Evolutionary conservation across 2,329 filamentous ascomycete species (phyloP).

Genomic region (Didymella sp.): DNA sequence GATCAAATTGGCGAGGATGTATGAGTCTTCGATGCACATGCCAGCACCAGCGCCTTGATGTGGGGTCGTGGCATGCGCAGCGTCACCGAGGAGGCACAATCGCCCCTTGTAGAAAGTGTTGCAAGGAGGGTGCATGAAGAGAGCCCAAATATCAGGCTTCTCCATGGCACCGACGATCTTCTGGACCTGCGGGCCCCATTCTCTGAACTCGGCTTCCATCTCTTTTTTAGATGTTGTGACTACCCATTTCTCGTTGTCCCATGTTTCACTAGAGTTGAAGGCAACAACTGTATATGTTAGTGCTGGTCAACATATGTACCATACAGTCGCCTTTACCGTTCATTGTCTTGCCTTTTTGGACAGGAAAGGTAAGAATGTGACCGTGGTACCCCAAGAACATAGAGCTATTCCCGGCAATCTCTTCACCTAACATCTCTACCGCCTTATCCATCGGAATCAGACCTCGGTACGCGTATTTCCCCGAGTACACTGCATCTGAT

Average conservation of each 20-base stretch:
- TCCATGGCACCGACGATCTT: slow-evolving; percentile 52
- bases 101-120: slow-evolving; percentile 54
- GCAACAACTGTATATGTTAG: slow-evolving; percentile 43
- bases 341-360: slow-evolving; percentile 64
- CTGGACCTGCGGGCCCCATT: slow-evolving; percentile 41
- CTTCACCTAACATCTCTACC: slow-evolving; percentile 56
- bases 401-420: slow-evolving; percentile 60
- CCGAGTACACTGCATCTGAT: slow-evolving; percentile 60
- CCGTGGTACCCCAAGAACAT: slow-evolving; percentile 67
- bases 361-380: slow-evolving; percentile 69
- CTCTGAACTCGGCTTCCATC: slow-evolving; percentile 41
- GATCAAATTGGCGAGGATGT: slow-evolving; percentile 39
- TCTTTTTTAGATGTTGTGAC: slow-evolving; percentile 43
- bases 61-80: slow-evolving; percentile 63
- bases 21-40: slow-evolving; percentile 63
- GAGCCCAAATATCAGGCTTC: slow-evolving; percentile 62
- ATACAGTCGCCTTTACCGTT: slow-evolving; percentile 52
- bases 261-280: slow-evolving; percentile 42
- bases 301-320: neutral
- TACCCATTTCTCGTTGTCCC: slow-evolving; percentile 46
- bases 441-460: slow-evolving; percentile 67
- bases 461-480: slow-evolving; percentile 69
- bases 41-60: slow-evolving; percentile 65
- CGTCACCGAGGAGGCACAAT: slow-evolving; percentile 62
- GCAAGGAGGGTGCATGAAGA: slow-evolving; percentile 62